Evolutionary conservation across 2,329 filamentous ascomycete species (phyloP).

Genomic region (Lachnellula cervina): DNA sequence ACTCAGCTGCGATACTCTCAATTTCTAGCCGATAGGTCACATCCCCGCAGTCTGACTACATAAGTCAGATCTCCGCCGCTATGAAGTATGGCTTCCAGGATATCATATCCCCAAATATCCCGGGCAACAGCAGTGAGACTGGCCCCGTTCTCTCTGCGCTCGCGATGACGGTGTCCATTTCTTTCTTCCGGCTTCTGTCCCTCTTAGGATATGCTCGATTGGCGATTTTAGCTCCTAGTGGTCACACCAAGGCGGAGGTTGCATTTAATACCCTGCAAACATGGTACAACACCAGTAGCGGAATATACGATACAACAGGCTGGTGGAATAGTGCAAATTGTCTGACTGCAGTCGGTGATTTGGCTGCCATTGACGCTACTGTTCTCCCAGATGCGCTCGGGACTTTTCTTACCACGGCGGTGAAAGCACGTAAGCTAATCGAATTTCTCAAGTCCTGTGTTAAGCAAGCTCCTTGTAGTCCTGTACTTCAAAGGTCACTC

Average conservation of each 20-base stretch:
- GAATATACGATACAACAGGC: constrained; percentile 58
- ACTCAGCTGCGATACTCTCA: neutral
- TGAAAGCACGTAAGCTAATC: constrained; percentile 14
- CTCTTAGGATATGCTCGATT: neutral
- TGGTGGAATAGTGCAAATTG: constrained; percentile 74
- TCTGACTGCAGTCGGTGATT: constrained; percentile 56
- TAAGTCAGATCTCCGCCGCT: neutral
- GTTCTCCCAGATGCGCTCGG: constrained; percentile 32
- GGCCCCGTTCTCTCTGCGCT: neutral
- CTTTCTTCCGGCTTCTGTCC: neutral
- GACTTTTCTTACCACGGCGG: constrained; percentile 42
- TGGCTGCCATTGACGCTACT: constrained; percentile 31
- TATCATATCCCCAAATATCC: neutral
- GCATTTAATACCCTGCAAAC: constrained; percentile 46
- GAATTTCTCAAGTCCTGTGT: no score
- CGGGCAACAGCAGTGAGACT: constrained; percentile 1
- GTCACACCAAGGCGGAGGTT: constrained; percentile 20
- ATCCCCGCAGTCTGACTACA: neutral
- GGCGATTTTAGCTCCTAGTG: neutral
- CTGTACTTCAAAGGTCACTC: neutral
- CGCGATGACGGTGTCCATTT: neutral
- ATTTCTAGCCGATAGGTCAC: neutral
- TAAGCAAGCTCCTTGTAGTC: no score
- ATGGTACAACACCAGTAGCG: constrained; percentile 57
- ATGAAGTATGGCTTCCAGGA: constrained; percentile 1